Evolutionary conservation across 1,139 yeast species (phyloP).

Genomic region (Scheffersomyces parashehatae): DNA sequence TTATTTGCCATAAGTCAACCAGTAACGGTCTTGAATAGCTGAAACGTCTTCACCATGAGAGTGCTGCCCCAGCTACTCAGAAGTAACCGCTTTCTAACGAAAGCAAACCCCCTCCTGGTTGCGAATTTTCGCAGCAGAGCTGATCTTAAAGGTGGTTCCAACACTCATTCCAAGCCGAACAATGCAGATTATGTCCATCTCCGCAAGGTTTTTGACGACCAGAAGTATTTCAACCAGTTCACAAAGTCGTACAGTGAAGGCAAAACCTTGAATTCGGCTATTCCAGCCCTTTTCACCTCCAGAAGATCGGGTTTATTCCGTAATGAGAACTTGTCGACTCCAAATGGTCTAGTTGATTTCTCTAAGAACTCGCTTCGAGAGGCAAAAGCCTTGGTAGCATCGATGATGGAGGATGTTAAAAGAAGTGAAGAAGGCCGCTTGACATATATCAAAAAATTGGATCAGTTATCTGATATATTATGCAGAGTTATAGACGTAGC

Average conservation of each 20-base stretch:
- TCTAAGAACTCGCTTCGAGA: constrained; percentile 59
- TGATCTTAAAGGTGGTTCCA: neutral
- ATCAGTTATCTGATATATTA: constrained; percentile 80
- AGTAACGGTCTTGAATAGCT: too few relatives aligned
- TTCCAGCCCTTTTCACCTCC: constrained; percentile 3
- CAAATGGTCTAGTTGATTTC: constrained; percentile 70
- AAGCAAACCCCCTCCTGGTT: constrained; percentile 5
- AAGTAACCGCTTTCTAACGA: constrained; percentile 5
- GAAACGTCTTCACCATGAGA: constrained; percentile 4
- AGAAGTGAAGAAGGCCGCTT: constrained; percentile 46
- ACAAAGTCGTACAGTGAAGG: constrained; percentile 18
- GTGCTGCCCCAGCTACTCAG: constrained; percentile 5
- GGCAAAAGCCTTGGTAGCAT: constrained; percentile 62
- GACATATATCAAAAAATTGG: constrained; percentile 66
- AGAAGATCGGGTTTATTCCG: constrained; percentile 65
- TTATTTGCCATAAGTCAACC: too few relatives aligned
- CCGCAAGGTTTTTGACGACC: constrained; percentile 48
- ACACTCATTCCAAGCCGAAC: neutral
- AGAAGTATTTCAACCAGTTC: constrained; percentile 39
- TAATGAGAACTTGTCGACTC: constrained; percentile 66
- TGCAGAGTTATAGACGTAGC: constrained; percentile 95
- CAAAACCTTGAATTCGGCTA: constrained; percentile 10
- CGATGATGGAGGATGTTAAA: constrained; percentile 49
- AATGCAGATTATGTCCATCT: constrained; percentile 13
- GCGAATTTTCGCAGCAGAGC: neutral